Conservation (phyloP, 1,284 basidiomycete genomes). For the Puccinia coronata region DNA sequence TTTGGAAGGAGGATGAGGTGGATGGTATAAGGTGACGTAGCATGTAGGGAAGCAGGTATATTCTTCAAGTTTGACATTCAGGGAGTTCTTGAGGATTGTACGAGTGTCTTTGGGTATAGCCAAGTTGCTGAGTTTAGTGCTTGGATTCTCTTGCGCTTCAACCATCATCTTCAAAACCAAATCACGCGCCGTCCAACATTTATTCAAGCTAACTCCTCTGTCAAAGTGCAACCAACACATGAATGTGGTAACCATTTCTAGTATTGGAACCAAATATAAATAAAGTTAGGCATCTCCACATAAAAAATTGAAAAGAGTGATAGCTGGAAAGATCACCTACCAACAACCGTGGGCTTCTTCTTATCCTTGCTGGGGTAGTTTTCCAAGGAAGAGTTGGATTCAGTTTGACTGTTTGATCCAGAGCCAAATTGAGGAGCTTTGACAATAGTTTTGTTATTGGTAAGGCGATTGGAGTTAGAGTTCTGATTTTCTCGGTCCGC, state of each 20-base stretch:
- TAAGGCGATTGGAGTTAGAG: not conserved
- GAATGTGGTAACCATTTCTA: not conserved
- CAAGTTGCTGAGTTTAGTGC: not conserved
- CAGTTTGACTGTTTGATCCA: not conserved
- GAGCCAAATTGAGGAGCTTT: not conserved
- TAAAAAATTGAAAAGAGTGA: not conserved
- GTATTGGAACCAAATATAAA: not conserved
- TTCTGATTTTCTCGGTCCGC: not conserved
- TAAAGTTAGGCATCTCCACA: no score
- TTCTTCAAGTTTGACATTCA: not conserved
- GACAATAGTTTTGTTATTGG: not conserved
- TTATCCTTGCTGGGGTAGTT: not conserved
- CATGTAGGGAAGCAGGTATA: conserved; percentile 9
- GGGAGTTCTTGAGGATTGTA: conserved; percentile 21
- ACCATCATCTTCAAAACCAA: not conserved
- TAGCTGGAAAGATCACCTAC: not conserved
- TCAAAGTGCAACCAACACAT: conserved; percentile 14
- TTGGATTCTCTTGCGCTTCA: not conserved
- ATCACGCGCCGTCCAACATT: not conserved
- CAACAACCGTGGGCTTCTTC: not conserved
- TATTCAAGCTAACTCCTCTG: not conserved
- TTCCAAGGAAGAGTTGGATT: not conserved
- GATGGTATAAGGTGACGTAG: not conserved
- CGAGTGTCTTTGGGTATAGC: not conserved
- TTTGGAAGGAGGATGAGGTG: not conserved